Evolutionary conservation across 345 rosid genomes (phyloP).

Genomic region (Fremontodendron californicum): DNA sequence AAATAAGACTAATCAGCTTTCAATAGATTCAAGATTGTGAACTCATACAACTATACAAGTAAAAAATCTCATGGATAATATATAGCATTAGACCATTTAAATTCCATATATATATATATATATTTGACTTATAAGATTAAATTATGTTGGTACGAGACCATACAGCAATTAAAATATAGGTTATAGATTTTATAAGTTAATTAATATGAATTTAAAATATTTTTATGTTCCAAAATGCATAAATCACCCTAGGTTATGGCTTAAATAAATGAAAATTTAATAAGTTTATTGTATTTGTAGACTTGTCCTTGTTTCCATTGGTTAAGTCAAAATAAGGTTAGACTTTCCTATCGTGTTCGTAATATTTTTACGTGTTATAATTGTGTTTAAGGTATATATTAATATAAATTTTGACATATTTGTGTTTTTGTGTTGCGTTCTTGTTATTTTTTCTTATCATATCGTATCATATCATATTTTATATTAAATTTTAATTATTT

Average conservation of each 20-base stretch:
- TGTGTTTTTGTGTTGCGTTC: too few species aligned
- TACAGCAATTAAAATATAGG: neutral
- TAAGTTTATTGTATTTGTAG: neutral
- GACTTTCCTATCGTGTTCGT: too few species aligned
- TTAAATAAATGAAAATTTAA: neutral
- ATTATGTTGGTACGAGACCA: neutral
- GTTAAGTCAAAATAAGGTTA: too few species aligned
- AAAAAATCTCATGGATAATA: neutral
- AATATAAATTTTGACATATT: too few species aligned
- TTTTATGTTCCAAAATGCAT: neutral
- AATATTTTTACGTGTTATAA: too few species aligned
- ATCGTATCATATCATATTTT: too few species aligned
- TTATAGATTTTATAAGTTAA: neutral
- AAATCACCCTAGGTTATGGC: neutral
- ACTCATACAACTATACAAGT: neutral
- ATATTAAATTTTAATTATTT: too few species aligned
- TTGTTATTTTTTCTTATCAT: too few species aligned
- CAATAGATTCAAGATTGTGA: neutral
- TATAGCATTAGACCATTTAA: neutral
- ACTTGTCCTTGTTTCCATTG: neutral
- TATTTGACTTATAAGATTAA: neutral
- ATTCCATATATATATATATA: neutral
- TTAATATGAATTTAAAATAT: neutral
- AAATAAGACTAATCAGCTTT: neutral
- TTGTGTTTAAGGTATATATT: too few species aligned